Conservation (phyloP, 495 filamentous ascomycete species). For the Penicillium simplicissimum region DNA sequence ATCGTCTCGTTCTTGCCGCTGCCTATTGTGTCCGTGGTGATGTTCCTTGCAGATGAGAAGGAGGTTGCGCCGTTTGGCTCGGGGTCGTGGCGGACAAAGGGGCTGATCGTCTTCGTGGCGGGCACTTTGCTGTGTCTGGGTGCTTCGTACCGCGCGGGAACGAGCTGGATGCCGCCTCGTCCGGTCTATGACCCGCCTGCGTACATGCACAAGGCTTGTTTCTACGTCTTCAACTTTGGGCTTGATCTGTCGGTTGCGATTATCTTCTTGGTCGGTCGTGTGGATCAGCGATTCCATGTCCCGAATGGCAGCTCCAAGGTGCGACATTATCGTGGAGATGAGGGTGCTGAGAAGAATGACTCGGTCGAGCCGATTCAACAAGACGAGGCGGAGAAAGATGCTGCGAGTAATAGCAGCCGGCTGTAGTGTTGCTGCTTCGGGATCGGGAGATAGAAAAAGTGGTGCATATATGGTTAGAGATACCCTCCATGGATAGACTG, state of each 20-base stretch:
- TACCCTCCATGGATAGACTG: background rate
- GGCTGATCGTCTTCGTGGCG: constrained; percentile 58
- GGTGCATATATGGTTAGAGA: background rate
- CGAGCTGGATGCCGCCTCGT: constrained; percentile 51
- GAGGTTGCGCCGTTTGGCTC: constrained; percentile 67
- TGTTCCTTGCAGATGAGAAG: constrained; percentile 51
- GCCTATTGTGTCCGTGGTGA: constrained; percentile 54
- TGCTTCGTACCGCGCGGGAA: constrained; percentile 67
- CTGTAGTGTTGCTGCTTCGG: background rate
- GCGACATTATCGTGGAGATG: constrained; percentile 17
- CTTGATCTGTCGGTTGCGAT: constrained; percentile 70
- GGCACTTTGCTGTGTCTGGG: constrained; percentile 63
- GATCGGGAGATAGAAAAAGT: no score
- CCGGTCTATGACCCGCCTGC: constrained; percentile 59
- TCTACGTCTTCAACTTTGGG: constrained; percentile 77
- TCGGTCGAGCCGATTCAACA: background rate
- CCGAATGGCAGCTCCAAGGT: constrained; percentile 34
- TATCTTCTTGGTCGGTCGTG: constrained; percentile 61
- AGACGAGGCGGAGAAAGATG: background rate
- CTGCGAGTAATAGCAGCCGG: background rate
- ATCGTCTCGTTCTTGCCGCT: constrained; percentile 75
- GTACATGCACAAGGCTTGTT: constrained; percentile 68
- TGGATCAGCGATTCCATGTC: constrained; percentile 74
- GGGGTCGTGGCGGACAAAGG: constrained; percentile 66
- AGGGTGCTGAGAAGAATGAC: constrained; percentile 18